phyloP scores from a whole-genome alignment of 371 early-diverging fungal genomes.

The Dentiscutata heterogama region DNA sequence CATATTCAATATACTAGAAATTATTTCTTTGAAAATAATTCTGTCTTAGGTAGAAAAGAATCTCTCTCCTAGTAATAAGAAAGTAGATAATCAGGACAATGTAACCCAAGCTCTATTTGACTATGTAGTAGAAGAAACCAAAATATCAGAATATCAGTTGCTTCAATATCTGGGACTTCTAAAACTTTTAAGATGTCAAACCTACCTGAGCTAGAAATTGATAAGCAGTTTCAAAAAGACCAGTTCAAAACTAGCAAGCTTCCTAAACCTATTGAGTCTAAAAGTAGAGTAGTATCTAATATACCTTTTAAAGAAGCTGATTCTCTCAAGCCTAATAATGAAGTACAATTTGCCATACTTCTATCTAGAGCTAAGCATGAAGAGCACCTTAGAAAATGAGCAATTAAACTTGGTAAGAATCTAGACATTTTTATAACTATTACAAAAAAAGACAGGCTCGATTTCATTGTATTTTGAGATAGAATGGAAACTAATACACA shows the following conservation, averaged over 20 bases:
- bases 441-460: too few relatives aligned
- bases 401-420: too few relatives aligned
- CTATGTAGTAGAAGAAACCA: not conserved
- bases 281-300: too few relatives aligned
- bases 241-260: too few relatives aligned
- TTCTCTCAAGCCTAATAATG: not conserved
- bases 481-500: not conserved
- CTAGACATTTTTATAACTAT: too few relatives aligned
- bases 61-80: not conserved
- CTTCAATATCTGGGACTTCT: not conserved
- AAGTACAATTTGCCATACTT: not conserved
- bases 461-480: not conserved
- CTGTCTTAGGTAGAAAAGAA: not conserved
- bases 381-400: not conserved
- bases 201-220: not conserved
- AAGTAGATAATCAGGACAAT: not conserved
- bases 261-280: too few relatives aligned
- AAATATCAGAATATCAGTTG: not conserved
- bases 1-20: not conserved
- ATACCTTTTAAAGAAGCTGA: not conserved
- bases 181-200: not conserved
- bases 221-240: not conserved
- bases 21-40: not conserved
- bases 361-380: not conserved
- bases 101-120: not conserved